Evolutionary conservation across 1,139 yeast species (phyloP).

Genomic region (Kurtzmaniella quercitrusa): DNA sequence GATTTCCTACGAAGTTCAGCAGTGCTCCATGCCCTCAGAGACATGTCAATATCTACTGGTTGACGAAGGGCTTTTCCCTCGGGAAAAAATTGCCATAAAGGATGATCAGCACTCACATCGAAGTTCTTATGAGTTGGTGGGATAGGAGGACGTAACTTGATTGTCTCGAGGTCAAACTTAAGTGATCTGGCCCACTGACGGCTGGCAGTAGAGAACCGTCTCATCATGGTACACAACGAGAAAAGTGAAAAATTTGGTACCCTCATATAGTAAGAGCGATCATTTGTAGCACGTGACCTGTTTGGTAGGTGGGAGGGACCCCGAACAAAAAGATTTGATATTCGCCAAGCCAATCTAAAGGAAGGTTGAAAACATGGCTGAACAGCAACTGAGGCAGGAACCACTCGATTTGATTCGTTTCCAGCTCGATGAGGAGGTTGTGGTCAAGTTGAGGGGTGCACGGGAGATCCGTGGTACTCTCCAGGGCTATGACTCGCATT

Average conservation of each 20-base stretch:
- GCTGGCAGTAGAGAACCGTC: slow-evolving; percentile 6
- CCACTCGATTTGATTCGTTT: slow-evolving; percentile 88
- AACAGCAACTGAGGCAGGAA: slow-evolving; percentile 37
- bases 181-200: slow-evolving; percentile 25
- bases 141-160: slow-evolving; percentile 74
- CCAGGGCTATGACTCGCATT: slow-evolving; percentile 95
- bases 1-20: slow-evolving; percentile 88
- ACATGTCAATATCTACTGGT: slow-evolving; percentile 49
- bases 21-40: slow-evolving; percentile 80
- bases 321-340: neutral
- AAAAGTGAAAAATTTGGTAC: neutral
- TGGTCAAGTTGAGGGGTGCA: slow-evolving; percentile 93
- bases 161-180: slow-evolving; percentile 21
- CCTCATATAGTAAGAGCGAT: neutral
- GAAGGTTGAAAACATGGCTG: slow-evolving; percentile 27
- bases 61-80: slow-evolving; percentile 58
- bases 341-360: neutral
- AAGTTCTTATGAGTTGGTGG: slow-evolving; percentile 75
- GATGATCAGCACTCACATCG: slow-evolving; percentile 78
- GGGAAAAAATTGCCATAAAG: slow-evolving; percentile 90
- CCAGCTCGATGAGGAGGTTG: slow-evolving; percentile 81
- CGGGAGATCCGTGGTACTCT: slow-evolving; percentile 86
- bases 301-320: neutral
- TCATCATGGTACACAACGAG: neutral
- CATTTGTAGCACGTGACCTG: neutral